phyloP scores from a whole-genome alignment of 1,284 basidiomycete species.

The Puccinia hordei region DNA sequence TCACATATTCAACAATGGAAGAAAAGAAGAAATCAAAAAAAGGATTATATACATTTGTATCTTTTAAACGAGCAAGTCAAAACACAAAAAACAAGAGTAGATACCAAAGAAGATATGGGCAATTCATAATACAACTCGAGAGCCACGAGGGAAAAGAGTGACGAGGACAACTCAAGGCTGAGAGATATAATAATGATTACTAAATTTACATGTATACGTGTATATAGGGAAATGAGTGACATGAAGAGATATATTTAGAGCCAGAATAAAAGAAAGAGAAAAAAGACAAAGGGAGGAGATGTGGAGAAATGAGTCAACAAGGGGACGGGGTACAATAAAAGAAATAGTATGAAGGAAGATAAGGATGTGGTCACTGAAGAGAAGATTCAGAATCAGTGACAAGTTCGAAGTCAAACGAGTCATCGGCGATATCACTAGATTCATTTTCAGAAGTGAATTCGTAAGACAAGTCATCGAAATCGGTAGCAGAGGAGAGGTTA shows the following conservation, averaged over 20 bases:
- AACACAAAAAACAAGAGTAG: too few species aligned
- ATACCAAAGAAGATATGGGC: too few species aligned
- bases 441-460: conserved; percentile 14
- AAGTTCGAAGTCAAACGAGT: conserved; percentile 20
- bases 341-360: background rate
- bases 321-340: background rate
- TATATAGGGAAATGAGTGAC: background rate
- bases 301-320: background rate
- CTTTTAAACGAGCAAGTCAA: too few species aligned
- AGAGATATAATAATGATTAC: too few species aligned
- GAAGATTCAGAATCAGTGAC: conserved; percentile 10
- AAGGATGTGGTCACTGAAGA: background rate
- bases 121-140: too few species aligned
- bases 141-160: background rate
- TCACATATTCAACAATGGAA: too few species aligned
- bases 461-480: conserved; percentile 13
- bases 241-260: background rate
- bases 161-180: too few species aligned
- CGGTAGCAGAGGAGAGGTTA: background rate
- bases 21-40: too few species aligned
- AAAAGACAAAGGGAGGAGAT: too few species aligned
- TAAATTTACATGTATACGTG: too few species aligned
- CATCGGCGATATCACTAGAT: conserved; percentile 1
- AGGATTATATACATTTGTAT: too few species aligned
- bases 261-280: too few species aligned